Evolutionary conservation across 2,329 filamentous ascomycete species (phyloP).

Genomic region (Trichoderma koningii): DNA sequence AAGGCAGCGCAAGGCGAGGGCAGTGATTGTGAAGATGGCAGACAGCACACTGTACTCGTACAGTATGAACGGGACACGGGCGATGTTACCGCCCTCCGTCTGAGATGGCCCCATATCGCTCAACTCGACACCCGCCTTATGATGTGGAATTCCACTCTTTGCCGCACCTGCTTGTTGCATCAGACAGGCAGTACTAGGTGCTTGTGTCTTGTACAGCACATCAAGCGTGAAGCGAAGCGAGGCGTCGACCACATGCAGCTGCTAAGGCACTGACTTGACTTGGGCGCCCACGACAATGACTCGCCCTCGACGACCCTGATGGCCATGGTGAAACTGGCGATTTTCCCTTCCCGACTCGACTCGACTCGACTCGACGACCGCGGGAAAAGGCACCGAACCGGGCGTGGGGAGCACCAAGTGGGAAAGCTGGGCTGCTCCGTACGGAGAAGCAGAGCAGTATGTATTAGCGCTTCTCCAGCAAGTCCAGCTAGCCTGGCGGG

Average conservation of each 20-base stretch:
- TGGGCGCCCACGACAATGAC: not conserved
- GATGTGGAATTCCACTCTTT: constrained; percentile 10
- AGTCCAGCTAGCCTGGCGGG: constrained; percentile 18
- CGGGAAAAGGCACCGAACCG: constrained; percentile 19
- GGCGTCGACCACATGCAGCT: no score
- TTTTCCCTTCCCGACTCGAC: not conserved
- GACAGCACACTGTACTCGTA: not conserved
- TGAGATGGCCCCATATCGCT: not conserved
- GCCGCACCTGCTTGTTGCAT: constrained; percentile 4
- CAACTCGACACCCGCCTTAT: not conserved
- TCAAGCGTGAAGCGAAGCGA: no score
- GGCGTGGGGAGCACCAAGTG: not conserved
- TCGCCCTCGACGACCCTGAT: constrained; percentile 6
- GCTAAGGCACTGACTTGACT: no score
- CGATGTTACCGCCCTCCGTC: no score
- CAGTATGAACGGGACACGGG: not conserved
- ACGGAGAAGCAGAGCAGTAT: constrained; percentile 10
- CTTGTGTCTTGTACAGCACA: no score
- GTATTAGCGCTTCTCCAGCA: constrained; percentile 11
- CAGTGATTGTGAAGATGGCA: no score
- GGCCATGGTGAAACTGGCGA: constrained; percentile 19
- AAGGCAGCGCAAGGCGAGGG: no score
- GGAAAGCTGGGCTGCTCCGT: constrained; percentile 3
- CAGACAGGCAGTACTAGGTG: not conserved
- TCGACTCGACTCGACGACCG: not conserved